Conservation (phyloP, 2,329 filamentous ascomycete genomes). For the Talaromyces marneffei region DNA sequence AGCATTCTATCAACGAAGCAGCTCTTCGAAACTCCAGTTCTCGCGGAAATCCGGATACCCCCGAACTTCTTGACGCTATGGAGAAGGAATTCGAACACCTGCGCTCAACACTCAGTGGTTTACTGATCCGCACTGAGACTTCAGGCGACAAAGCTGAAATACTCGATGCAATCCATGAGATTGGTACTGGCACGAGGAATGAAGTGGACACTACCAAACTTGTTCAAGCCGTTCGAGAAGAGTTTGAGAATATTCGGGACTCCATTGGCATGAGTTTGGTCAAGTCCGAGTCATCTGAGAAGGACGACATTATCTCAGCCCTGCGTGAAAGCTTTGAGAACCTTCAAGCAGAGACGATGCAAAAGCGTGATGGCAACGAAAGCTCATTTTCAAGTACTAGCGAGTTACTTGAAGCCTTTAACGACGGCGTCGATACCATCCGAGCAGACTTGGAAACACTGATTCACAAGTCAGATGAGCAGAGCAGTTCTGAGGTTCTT, state of each 20-base stretch:
- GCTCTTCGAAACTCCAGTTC: constrained; percentile 26
- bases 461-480: constrained; percentile 70
- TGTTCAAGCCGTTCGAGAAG: constrained; percentile 49
- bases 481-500: constrained; percentile 83
- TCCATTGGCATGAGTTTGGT: constrained; percentile 50
- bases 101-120: constrained; percentile 67
- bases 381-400: constrained; percentile 49
- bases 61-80: constrained; percentile 65
- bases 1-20: constrained; percentile 45
- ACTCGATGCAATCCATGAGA: constrained; percentile 54
- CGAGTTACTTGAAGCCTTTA: constrained; percentile 57
- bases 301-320: constrained; percentile 59
- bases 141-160: constrained; percentile 56
- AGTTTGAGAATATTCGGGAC: constrained; percentile 58
- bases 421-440: constrained; percentile 67
- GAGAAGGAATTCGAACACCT: constrained; percentile 78
- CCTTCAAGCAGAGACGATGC: constrained; percentile 47
- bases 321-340: constrained; percentile 40
- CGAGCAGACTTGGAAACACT: constrained; percentile 69
- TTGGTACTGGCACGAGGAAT: constrained; percentile 25
- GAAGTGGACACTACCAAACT: constrained; percentile 29
- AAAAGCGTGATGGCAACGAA: constrained; percentile 45
- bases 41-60: constrained; percentile 51
- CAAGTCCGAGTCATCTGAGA: constrained; percentile 44
- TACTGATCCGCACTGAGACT: constrained; percentile 57